Evolutionary conservation across 352 stramenopile species (phyloP), one percentile per base, ranked within the genome.

Genomic region (Phytophthora agathidicida): DNA sequence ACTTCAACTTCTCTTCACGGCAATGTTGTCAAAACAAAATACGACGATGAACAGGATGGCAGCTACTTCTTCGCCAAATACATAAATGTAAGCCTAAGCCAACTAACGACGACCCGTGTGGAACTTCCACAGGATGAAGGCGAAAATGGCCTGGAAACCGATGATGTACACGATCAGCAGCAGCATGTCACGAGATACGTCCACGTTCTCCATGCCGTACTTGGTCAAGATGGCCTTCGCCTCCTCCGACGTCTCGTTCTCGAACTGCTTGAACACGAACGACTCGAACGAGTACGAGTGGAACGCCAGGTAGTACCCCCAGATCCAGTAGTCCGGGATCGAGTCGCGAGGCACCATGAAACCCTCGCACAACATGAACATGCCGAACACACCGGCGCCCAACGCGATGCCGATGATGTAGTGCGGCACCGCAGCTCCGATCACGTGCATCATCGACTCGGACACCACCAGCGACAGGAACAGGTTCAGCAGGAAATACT

Each of bases 291-390:
- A 74, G 51, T 93, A 94, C 36, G 85, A 88, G 67, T 93, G 86
- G 64, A 96, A 93, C 7, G 77, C 77, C 7, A 93, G 36, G 71
- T 94, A 93, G 63, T 95, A 90, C n/a, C 72, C 71, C 88, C 87
- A 96, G 35, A 73, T 75, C 71, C 86, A 87, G 61, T 87, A 89
- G 36, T 43, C 27, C 14, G 82, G 82, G 48, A 96, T 93, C 33
- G 65, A 60, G 22, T 66, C 35, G 17, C 44, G 65, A 10, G 79
- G 72, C 23, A 92, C 72, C 68, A 94, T 88, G 65, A 94, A 93
- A 11, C 85, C 87, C 38, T 92, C 75, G 32, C 78, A 88, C 9
- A 92, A 63, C 75, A 89, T 92, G 46, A 93, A 89, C 60, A 96
- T 88, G 14, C 84, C 83, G 39, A 91, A 92, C 23, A 90, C 35